A percentile compares a stretch with the other conserved stretches of the same genome.
These are phyloP conservation scores for Cordia subcordata DNA, from an alignment of 257 asterid species.

Conservation along the genomic window DNA sequence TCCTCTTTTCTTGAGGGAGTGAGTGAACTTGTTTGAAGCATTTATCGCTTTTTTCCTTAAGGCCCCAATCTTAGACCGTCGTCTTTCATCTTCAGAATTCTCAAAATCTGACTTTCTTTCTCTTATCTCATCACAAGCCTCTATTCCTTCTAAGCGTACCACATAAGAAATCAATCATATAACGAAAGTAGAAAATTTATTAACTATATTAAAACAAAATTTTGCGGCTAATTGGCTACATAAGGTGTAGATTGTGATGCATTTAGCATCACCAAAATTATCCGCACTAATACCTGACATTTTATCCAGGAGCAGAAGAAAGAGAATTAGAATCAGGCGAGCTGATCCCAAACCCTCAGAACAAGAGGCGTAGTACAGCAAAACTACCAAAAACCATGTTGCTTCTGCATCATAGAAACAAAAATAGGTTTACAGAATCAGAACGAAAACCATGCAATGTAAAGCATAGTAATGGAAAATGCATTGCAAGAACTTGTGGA, in stretches of 20 bases:
- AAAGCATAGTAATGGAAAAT: no score
- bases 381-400: background rate
- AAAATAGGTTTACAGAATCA: background rate
- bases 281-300: conserved; percentile 1
- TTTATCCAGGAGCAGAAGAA: background rate
- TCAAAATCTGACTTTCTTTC: conserved; percentile 29
- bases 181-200: background rate
- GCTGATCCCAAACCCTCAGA: background rate
- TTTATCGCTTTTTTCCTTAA: conserved; percentile 51
- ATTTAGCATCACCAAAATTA: no score
- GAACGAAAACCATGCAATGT: background rate
- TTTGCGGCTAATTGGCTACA: no score
- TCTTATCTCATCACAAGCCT: conserved; percentile 7
- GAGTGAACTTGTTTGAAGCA: conserved; percentile 53
- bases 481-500: background rate
- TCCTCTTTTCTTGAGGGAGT: conserved; percentile 41
- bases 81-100: conserved; percentile 42
- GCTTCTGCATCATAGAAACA: background rate
- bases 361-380: background rate
- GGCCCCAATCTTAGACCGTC: conserved; percentile 41
- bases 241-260: no score
- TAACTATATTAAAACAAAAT: no score
- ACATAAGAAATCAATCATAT: background rate
- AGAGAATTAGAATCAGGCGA: background rate
- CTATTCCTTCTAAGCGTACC: conserved; percentile 8